Percentiles rank a stretch among this genome's conserved stretches.
These are phyloP conservation scores for Alternaria brassicae DNA, from an alignment of 2,329 filamentous ascomycete species.

Conservation along the genomic window DNA sequence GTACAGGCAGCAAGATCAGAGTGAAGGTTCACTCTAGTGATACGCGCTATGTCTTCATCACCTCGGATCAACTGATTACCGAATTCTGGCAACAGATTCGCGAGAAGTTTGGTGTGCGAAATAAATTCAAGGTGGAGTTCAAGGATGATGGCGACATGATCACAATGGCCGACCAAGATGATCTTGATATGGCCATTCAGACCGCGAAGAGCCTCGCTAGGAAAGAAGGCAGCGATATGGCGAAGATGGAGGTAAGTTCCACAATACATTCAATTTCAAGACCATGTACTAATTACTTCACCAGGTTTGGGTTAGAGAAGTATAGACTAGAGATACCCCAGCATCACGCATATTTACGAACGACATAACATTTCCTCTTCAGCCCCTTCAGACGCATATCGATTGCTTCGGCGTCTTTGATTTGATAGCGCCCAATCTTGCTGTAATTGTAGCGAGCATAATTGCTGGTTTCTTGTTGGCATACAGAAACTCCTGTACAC, in stretches of 20 bases:
- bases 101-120: constrained; percentile 81
- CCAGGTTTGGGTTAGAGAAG: constrained; percentile 57
- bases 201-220: constrained; percentile 71
- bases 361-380: constrained; percentile 19
- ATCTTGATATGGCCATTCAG: constrained; percentile 85
- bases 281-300: constrained; percentile 48
- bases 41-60: constrained; percentile 90
- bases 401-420: constrained; percentile 21
- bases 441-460: constrained; percentile 47
- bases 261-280: neutral
- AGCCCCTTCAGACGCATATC: constrained; percentile 15
- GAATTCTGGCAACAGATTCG: constrained; percentile 81
- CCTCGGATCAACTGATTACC: constrained; percentile 72
- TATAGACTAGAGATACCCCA: constrained; percentile 53
- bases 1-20: constrained; percentile 71
- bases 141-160: constrained; percentile 95
- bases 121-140: constrained; percentile 87
- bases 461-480: constrained; percentile 15
- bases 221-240: constrained; percentile 79
- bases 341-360: constrained; percentile 37
- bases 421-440: constrained; percentile 15
- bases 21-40: constrained; percentile 90
- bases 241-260: constrained; percentile 90
- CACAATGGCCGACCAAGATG: constrained; percentile 95
- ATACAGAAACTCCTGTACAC: constrained; percentile 18